Conservation (phyloP, 2,329 filamentous ascomycete species). For the Paraphoma sp. region DNA sequence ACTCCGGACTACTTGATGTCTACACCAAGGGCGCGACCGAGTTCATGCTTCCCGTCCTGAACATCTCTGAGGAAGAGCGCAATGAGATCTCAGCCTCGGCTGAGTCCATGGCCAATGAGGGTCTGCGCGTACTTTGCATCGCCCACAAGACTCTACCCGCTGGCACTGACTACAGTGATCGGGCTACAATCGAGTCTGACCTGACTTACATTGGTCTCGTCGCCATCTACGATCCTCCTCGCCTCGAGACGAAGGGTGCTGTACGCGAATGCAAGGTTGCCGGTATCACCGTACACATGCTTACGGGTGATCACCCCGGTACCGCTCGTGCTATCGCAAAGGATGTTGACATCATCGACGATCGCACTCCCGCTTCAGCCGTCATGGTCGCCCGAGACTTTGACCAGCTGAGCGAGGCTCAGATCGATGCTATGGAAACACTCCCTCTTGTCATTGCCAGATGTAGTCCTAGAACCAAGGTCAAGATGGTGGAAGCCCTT, state of each 20-base stretch:
- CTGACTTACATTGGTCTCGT: conserved; percentile 81
- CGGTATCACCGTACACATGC: conserved; percentile 58
- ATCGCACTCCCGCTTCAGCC: conserved; percentile 29
- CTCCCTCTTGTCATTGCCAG: conserved; percentile 55
- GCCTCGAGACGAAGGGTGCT: conserved; percentile 73
- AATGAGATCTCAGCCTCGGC: conserved; percentile 34
- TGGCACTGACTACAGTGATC: conserved; percentile 47
- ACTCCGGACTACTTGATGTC: conserved; percentile 37
- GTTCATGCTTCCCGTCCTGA: conserved; percentile 42
- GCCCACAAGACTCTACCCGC: conserved; percentile 42
- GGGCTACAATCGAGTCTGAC: conserved; percentile 69
- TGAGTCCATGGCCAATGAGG: conserved; percentile 47
- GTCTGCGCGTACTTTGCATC: conserved; percentile 47
- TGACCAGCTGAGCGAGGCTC: conserved; percentile 51
- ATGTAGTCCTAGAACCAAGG: conserved; percentile 55
- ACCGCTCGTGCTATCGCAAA: conserved; percentile 56
- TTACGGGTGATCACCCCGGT: conserved; percentile 56
- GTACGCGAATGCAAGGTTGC: conserved; percentile 54
- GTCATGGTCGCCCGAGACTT: conserved; percentile 55
- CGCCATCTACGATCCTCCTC: conserved; percentile 86
- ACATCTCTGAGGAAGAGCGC: conserved; percentile 39
- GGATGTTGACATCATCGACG: conserved; percentile 52
- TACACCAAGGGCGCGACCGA: conserved; percentile 50
- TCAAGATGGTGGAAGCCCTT: conserved; percentile 55
- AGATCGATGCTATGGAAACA: conserved; percentile 50